Evolutionary conservation across 768 basidiomycete genomes (phyloP).

Genomic region (Guyanaporus albipodus): DNA sequence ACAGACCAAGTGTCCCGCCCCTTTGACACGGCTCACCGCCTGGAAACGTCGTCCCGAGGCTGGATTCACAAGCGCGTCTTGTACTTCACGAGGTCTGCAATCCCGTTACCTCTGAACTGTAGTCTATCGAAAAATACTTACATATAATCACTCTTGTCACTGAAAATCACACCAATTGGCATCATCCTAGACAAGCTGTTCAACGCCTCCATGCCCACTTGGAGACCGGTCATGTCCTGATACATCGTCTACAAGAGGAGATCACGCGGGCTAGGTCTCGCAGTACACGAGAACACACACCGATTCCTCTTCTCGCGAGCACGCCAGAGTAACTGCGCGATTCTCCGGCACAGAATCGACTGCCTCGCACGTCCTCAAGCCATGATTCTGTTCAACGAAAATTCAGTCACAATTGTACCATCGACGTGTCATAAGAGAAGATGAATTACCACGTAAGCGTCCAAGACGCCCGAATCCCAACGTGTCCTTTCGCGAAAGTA

Average conservation of each 20-base stretch:
- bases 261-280: background rate
- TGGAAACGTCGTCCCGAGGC: constrained; percentile 23
- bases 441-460: constrained; percentile 49
- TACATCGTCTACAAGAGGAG: constrained; percentile 58
- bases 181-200: constrained; percentile 35
- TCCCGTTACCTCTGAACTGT: background rate
- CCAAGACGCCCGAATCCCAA: constrained; percentile 55
- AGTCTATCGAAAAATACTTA: constrained; percentile 22
- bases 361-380: constrained; percentile 40
- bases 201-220: constrained; percentile 48
- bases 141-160: constrained; percentile 51
- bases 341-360: constrained; percentile 28
- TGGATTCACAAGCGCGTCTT: constrained; percentile 31
- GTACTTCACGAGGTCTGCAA: constrained; percentile 28
- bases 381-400: constrained; percentile 39
- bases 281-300: constrained; percentile 31
- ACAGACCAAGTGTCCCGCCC: constrained; percentile 34
- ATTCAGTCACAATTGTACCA: background rate
- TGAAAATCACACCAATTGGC: constrained; percentile 54
- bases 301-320: constrained; percentile 59
- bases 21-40: constrained; percentile 22
- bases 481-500: constrained; percentile 35
- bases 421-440: background rate
- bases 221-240: constrained; percentile 50
- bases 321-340: constrained; percentile 48